Conservation (phyloP, 106 monocot genomes). For the Chionographis japonica region DNA sequence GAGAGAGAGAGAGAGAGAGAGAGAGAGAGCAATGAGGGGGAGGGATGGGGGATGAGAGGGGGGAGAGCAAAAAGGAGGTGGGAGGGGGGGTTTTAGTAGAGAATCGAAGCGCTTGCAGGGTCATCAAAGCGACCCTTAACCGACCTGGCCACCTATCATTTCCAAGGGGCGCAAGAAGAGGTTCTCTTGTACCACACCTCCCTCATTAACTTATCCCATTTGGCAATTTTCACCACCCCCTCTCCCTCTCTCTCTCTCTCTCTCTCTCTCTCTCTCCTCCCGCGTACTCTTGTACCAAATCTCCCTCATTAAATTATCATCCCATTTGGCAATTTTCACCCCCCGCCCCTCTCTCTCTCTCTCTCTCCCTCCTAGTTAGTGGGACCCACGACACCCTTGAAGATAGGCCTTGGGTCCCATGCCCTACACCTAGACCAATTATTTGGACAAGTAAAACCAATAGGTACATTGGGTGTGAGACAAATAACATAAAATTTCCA, state of each 20-base stretch:
- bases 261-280: too few relatives aligned
- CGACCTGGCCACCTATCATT: not conserved
- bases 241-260: too few relatives aligned
- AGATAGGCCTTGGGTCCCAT: not conserved
- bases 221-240: too few relatives aligned
- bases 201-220: too few relatives aligned
- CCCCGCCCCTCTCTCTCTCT: too few relatives aligned
- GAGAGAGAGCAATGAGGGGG: not conserved
- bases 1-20: not conserved
- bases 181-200: too few relatives aligned
- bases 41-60: not conserved
- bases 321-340: too few relatives aligned
- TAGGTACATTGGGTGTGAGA: not conserved
- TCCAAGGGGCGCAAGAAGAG: not conserved
- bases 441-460: not conserved
- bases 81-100: conserved; percentile 5
- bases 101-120: not conserved
- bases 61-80: not conserved
- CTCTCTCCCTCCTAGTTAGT: not conserved
- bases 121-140: conserved; percentile 2
- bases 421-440: not conserved
- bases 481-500: too few relatives aligned
- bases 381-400: not conserved
- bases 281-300: too few relatives aligned
- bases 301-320: too few relatives aligned